These are phyloP conservation scores for Patellifolia procumbens DNA, from an alignment of 179 eudicot species.

Conservation along the genomic window DNA sequence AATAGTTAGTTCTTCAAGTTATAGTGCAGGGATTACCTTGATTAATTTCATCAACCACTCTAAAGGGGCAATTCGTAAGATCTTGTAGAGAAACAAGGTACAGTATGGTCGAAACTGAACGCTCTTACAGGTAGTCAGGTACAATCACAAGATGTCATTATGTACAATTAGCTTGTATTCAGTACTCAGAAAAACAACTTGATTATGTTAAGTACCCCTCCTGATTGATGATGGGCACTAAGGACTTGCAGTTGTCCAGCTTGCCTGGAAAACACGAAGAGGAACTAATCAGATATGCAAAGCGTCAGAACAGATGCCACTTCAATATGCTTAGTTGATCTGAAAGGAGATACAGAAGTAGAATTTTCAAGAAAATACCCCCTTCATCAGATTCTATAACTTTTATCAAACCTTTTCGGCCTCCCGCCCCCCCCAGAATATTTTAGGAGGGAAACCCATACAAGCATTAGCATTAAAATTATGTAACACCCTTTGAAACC, in stretches of 20 bases:
- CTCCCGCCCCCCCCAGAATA: background rate
- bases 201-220: conserved; percentile 67
- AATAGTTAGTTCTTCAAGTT: background rate
- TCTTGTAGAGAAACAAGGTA: conserved; percentile 98
- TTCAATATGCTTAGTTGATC: background rate
- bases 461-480: too few species aligned
- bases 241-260: conserved; percentile 94
- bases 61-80: conserved; percentile 95
- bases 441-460: too few species aligned
- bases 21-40: conserved; percentile 57
- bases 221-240: conserved; percentile 98
- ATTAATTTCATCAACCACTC: conserved; percentile 99
- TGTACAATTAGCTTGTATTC: conserved; percentile 11
- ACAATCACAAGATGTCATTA: conserved; percentile 20
- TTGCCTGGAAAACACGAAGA: conserved; percentile 57
- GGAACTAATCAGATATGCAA: background rate
- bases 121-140: conserved; percentile 63
- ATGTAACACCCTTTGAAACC: too few species aligned
- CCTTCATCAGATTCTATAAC: background rate
- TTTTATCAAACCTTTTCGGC: background rate
- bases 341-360: background rate
- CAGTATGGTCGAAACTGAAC: conserved; percentile 95
- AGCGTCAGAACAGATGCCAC: background rate
- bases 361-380: background rate
- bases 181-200: conserved; percentile 13